Evolutionary conservation across 208 protist species (phyloP).

Genomic region (Acanthamoeba royreba): DNA sequence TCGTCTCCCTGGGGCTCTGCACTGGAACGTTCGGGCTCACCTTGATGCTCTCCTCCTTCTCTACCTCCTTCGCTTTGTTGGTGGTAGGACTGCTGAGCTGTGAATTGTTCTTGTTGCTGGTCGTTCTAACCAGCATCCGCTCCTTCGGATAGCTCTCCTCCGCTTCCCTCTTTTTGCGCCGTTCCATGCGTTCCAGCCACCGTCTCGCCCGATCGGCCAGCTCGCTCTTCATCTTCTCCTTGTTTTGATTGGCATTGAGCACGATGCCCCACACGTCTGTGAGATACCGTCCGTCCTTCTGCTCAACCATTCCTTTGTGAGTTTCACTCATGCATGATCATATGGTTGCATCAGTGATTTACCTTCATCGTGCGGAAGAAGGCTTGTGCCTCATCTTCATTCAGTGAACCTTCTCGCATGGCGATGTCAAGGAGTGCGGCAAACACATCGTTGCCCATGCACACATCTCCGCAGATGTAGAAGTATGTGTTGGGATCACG

Average conservation of each 20-base stretch:
- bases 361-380: background rate
- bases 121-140: too few species aligned
- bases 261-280: background rate
- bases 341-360: too few species aligned
- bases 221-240: background rate
- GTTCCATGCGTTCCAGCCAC: background rate
- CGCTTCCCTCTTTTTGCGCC: background rate
- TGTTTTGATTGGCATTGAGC: background rate
- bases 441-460: background rate
- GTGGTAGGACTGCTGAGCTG: too few species aligned
- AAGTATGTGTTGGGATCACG: background rate
- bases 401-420: background rate
- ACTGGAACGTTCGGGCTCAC: too few species aligned
- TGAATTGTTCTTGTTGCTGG: background rate
- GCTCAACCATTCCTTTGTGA: too few species aligned
- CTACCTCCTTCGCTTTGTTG: background rate
- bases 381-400: background rate
- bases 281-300: background rate
- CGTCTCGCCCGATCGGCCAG: background rate
- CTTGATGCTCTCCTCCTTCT: background rate
- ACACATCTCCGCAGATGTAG: background rate
- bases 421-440: background rate
- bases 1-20: too few species aligned
- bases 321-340: too few species aligned
- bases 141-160: background rate